A percentile compares a stretch with the other conserved stretches of the same genome.
Evolutionary conservation across 1,284 basidiomycete genomes (phyloP).

Genomic region (Phellopilus nigrolimitatus): DNA sequence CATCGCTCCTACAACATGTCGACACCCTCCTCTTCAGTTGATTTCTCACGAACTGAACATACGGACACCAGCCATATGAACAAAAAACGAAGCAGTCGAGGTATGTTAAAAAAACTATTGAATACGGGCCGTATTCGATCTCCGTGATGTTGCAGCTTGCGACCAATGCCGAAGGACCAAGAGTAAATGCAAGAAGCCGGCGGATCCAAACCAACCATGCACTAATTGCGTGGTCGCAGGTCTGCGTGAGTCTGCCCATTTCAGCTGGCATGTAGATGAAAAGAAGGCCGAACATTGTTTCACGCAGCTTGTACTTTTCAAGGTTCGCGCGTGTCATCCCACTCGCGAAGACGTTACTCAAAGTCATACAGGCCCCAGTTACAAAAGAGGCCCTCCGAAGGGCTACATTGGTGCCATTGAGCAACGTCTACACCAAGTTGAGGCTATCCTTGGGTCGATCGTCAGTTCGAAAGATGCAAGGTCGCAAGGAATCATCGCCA

Average conservation of each 20-base stretch:
- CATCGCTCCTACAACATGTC: constrained; percentile 19
- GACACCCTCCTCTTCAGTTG: constrained; percentile 30
- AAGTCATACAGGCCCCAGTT: constrained; percentile 58
- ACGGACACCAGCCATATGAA: constrained; percentile 44
- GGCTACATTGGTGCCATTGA: constrained; percentile 90
- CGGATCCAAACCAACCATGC: constrained; percentile 49
- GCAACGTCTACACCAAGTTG: constrained; percentile 84
- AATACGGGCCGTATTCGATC: constrained; percentile 13
- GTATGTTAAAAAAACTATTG: constrained; percentile 31
- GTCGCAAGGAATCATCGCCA: constrained; percentile 62
- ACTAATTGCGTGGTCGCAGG: constrained; percentile 63
- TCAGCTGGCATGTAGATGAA: not conserved
- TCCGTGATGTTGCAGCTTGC: constrained; percentile 42
- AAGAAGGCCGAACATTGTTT: too few species aligned
- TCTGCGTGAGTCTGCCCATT: constrained; percentile 41
- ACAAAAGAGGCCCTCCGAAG: constrained; percentile 83
- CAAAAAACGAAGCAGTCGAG: constrained; percentile 66
- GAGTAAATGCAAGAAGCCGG: constrained; percentile 73
- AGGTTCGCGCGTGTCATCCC: constrained; percentile 37
- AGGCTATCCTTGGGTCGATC: constrained; percentile 75
- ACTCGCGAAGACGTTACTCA: constrained; percentile 1
- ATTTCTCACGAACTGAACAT: constrained; percentile 50
- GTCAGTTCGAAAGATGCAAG: constrained; percentile 68
- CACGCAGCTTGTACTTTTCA: constrained; percentile 70
- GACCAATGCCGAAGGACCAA: constrained; percentile 84